Conservation (phyloP, 2,329 filamentous ascomycete genomes). For the Colletotrichum phormii region DNA sequence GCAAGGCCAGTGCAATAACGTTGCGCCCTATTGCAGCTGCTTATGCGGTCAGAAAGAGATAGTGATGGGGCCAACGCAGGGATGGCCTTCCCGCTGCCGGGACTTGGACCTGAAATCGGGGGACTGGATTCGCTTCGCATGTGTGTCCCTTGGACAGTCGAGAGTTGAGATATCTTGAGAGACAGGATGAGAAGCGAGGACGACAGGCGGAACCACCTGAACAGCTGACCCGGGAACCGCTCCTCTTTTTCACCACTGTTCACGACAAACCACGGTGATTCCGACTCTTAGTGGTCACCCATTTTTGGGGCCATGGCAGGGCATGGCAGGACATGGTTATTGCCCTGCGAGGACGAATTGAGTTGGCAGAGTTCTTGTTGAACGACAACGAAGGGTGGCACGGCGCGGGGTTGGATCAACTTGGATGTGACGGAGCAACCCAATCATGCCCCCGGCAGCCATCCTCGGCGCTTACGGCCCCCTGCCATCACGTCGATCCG, state of each 20-base stretch:
- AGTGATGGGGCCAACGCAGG: conserved; percentile 24
- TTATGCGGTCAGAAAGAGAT: conserved; percentile 25
- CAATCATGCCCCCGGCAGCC: conserved; percentile 41
- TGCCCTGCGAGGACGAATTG: conserved; percentile 32
- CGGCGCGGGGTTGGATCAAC: conserved; percentile 35
- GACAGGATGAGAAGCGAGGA: conserved; percentile 18
- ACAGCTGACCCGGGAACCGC: conserved; percentile 19
- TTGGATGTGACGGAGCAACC: conserved; percentile 36
- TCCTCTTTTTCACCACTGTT: conserved; percentile 24
- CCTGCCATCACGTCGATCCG: conserved; percentile 44
- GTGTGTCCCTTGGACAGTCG: conserved; percentile 4
- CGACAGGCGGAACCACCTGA: not conserved
- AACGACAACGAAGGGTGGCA: conserved; percentile 23
- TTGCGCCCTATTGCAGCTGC: conserved; percentile 32
- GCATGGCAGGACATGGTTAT: not conserved
- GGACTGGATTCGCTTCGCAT: not conserved
- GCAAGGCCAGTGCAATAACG: conserved; percentile 13
- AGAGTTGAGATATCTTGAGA: not conserved
- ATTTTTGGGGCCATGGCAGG: conserved; percentile 7
- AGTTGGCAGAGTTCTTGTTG: conserved; percentile 30
- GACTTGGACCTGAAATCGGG: not conserved
- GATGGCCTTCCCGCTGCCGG: conserved; percentile 1
- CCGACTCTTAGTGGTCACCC: conserved; percentile 23
- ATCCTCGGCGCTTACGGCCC: conserved; percentile 53
- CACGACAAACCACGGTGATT: not conserved